phyloP scores from a whole-genome alignment of 768 basidiomycete species.

The Lyophyllum atratum region DNA sequence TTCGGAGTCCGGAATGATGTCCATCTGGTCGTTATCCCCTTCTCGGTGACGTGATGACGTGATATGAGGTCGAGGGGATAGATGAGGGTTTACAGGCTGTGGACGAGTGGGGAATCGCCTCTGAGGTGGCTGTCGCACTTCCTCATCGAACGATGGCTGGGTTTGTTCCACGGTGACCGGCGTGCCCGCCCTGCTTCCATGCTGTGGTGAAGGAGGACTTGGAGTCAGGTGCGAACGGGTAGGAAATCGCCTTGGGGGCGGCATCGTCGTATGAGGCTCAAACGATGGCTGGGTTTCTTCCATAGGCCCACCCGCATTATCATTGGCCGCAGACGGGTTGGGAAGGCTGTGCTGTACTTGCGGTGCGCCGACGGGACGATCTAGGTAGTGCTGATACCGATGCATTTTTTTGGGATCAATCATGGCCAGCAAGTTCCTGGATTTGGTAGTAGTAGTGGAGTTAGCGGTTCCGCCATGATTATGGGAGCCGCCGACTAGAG shows the following conservation, averaged over 20 bases:
- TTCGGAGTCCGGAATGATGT: conserved; percentile 68
- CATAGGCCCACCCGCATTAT: background rate
- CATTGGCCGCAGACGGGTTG: background rate
- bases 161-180: conserved; percentile 21
- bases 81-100: background rate
- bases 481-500: background rate
- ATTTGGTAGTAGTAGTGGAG: conserved; percentile 5
- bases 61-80: background rate
- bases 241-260: background rate
- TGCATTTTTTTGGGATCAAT: conserved; percentile 27
- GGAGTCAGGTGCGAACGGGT: background rate
- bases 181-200: background rate
- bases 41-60: conserved; percentile 5
- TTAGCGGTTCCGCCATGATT: background rate
- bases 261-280: background rate
- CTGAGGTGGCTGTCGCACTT: conserved; percentile 6
- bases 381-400: conserved; percentile 26
- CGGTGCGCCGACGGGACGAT: background rate
- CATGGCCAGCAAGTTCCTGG: conserved; percentile 24
- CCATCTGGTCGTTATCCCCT: conserved; percentile 33
- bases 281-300: background rate
- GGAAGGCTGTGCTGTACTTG: background rate
- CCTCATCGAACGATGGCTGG: conserved; percentile 19
- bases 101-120: conserved; percentile 4
- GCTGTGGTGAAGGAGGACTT: background rate